Base-by-base conservation (phyloP, 352 stramenopile species). In the Globisporangium splendens region DNA sequence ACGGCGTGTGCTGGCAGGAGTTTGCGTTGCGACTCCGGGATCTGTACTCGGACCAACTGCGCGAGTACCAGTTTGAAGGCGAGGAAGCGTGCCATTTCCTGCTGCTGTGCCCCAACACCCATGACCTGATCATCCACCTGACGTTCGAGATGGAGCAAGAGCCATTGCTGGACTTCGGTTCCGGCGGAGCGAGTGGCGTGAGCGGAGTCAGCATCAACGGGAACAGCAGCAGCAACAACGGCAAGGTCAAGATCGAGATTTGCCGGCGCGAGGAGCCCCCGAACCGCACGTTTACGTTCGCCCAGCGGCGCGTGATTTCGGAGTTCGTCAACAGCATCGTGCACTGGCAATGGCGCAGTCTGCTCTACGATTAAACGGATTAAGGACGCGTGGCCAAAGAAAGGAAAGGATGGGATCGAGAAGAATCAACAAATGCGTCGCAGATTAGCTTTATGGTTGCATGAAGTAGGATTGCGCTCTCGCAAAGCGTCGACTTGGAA, bases 311-410 rank as follows among this genome's bases (percentile, higher is more conserved):
- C 18, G 85, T 85, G 31, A 90, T 96, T 61, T 75, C 77, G 2
- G 82, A 94, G 50, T 93, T 96, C 62, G 81, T 96, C 38, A 96
- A 96, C 65, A 86, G 70, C 59, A 86, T 94, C 49, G 81, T 94
- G 46, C 86, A 94, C 67, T 96, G 86, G 86, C 86, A 93, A 50
- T 96, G 86, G 86, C 77, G 80, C 14, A 88, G 75, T 65, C 72
- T 94, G 50, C 77, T 94, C 20, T 94, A 94, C 67, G 84, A 94
- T 70, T 94, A 67, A 92, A 17, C n/a, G 20, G 17, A 14, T 22
- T 20, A 21, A 8, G 15, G 12, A 15, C 22, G 21, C 28, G 24
- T 31, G 18, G 13, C 12, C 24, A 33, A 17, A 13, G 10, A 28
- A 38, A 18, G n/a, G 22, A 49, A 18, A 38, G n/a, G 52, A 47